These are phyloP conservation scores for Friedmanniomyces endolithicus DNA, from an alignment of 495 filamentous ascomycete species.

Conservation along the genomic window DNA sequence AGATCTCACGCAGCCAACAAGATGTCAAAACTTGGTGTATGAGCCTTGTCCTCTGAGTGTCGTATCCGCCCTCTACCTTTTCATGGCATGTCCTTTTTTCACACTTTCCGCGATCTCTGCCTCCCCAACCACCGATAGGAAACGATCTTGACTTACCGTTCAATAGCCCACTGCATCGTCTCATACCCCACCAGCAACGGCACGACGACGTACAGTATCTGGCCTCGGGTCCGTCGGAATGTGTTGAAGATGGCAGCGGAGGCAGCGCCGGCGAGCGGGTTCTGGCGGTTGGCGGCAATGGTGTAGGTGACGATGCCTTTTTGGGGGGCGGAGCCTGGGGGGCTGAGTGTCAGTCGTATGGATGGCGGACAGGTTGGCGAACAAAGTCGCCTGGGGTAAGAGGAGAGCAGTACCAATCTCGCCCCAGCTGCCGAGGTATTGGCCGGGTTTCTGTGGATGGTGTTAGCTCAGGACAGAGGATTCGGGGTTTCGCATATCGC, in stretches of 20 bases:
- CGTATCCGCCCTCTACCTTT: too few relatives aligned
- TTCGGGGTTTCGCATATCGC: conserved; percentile 19
- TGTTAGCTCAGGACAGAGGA: background rate
- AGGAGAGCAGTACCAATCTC: conserved; percentile 42
- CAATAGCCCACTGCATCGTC: conserved; percentile 72
- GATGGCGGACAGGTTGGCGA: background rate
- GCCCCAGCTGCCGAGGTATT: conserved; percentile 74
- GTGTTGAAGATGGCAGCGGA: conserved; percentile 52
- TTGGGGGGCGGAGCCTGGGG: conserved; percentile 31
- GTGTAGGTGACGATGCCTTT: conserved; percentile 46
- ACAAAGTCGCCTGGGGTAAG: background rate
- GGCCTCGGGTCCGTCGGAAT: conserved; percentile 45
- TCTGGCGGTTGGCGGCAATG: conserved; percentile 40
- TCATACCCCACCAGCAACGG: conserved; percentile 64
- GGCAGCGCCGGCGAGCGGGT: conserved; percentile 40
- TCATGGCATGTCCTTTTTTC: too few relatives aligned
- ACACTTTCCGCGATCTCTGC: too few relatives aligned
- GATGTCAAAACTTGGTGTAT: too few relatives aligned
- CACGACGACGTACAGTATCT: conserved; percentile 74
- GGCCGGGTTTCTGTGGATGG: background rate
- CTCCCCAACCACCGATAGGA: background rate
- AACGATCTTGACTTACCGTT: conserved; percentile 49
- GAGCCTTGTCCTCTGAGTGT: too few relatives aligned
- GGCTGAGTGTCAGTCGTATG: background rate
- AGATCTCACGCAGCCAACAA: too few relatives aligned